Evolutionary conservation across 176 grass and related monocot species (phyloP), one percentile per base, ranked within the genome.

Genomic region (Triticum dicoccoides): DNA sequence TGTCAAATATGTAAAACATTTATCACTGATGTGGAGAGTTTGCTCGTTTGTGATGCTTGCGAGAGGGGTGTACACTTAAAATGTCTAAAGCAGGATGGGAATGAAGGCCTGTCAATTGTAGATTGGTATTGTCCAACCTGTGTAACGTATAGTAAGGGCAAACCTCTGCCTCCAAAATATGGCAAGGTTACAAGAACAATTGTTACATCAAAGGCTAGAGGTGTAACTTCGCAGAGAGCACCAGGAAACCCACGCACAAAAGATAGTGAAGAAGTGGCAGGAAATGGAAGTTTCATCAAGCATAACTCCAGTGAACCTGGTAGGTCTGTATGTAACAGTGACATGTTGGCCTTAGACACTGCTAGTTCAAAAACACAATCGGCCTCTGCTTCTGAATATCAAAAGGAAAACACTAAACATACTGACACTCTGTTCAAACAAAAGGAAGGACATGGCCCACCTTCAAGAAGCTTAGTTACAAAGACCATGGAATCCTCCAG

Each of bases 41-140:
- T 97, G 68, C 81, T 97, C 29, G 86, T 97, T 66, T 97, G 95
- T 73, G 95, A 97, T 97, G 84, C 86, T 61, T 97, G 92, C 37
- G 95, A 97, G 81, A 91, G 76, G 81, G 92, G 82, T 45, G 74
- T 80, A 54, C 92, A 97, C 75, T 64, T 97, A 61, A 89, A 76
- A 74, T 97, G 95, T 24, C 86, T 97, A 74, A 65, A 92, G 61
- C 70, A 49, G 77, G 86, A 80, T 81, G 88, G 33, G 58, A 82
- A 73, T 12, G 90, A 92, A 88, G 54, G 78, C 34, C 61, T 91
- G 66, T 74, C 84, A 69, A 94, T 86, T 86, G 67, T 15, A 23
- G 95, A 94, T 44, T 94, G 95, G 95, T 91, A 97, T 76, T 97
- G 92, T 81, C 86, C 74, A 73, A 81, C 63, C 17, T 97, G 92